A percentile compares a stretch with the other conserved stretches of the same genome.
Conservation (phyloP, 2,329 filamentous ascomycete genomes). For the Curvularia verruculosa region DNA sequence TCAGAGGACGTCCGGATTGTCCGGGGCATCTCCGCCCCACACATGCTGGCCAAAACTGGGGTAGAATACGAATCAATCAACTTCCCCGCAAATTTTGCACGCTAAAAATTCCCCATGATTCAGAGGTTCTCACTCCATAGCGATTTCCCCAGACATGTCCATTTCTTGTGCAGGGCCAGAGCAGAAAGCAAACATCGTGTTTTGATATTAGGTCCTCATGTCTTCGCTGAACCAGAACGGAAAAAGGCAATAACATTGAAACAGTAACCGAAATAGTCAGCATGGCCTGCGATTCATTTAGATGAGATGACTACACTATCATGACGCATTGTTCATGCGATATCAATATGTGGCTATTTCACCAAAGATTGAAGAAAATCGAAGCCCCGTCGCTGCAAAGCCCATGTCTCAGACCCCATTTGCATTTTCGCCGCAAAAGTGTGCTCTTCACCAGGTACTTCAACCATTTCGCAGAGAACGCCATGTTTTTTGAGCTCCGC, state of each 20-base stretch:
- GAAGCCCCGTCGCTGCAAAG: conserved; percentile 15
- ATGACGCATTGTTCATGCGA: not conserved
- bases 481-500: conserved; percentile 7
- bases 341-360: not conserved
- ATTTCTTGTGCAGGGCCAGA: not conserved
- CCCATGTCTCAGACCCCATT: conserved; percentile 21
- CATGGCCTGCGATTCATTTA: not conserved
- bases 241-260: too few relatives aligned
- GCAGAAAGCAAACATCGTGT: not conserved
- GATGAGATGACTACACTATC: too few relatives aligned
- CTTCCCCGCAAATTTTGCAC: not conserved
- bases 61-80: not conserved
- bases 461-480: conserved; percentile 9
- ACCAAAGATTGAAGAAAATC: conserved; percentile 17
- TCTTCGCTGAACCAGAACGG: too few relatives aligned
- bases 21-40: not conserved
- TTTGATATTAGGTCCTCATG: too few relatives aligned
- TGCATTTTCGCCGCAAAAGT: conserved; percentile 26
- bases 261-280: too few relatives aligned
- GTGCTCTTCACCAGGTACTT: conserved; percentile 15
- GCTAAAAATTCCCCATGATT: not conserved
- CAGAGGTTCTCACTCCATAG: not conserved
- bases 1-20: not conserved
- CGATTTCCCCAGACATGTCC: not conserved
- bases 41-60: not conserved